Percentiles rank a stretch among this genome's conserved stretches.
These are phyloP conservation scores for Corniculantispora saksenae DNA, from an alignment of 2,329 filamentous ascomycete species.

Conservation along the genomic window DNA sequence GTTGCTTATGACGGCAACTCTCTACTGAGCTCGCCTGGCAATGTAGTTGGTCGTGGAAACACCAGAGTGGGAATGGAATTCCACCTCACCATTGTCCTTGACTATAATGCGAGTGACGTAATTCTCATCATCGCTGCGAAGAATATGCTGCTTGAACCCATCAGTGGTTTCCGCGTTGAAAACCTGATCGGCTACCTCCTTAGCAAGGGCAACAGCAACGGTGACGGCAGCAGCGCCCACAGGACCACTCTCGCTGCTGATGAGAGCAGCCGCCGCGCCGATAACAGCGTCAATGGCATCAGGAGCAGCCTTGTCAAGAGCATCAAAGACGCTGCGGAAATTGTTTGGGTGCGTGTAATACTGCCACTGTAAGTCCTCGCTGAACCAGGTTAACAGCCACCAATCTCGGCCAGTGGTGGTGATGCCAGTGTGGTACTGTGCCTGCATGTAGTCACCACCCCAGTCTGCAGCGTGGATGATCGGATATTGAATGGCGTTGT, in stretches of 20 bases:
- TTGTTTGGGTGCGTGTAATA: conserved; percentile 19
- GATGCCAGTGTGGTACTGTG: conserved; percentile 16
- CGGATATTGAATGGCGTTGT: no score
- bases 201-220: background rate
- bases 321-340: conserved; percentile 12
- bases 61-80: background rate
- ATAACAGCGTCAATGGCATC: background rate
- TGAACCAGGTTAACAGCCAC: conserved; percentile 18
- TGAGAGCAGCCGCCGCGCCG: background rate
- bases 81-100: background rate
- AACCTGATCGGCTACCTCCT: no score
- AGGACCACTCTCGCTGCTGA: background rate
- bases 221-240: background rate
- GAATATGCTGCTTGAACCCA: background rate
- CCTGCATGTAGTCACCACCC: background rate
- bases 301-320: background rate
- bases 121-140: background rate
- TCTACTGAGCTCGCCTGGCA: no score
- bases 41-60: background rate
- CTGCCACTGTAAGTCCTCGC: conserved; percentile 3
- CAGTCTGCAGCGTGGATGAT: no score
- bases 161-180: background rate
- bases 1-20: no score
- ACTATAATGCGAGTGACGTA: background rate
- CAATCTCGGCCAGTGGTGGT: conserved; percentile 19